Evolutionary conservation across 2,329 filamentous ascomycete species (phyloP), one percentile per base, ranked within the genome.

Genomic region (Neoarthrinium moseri): DNA sequence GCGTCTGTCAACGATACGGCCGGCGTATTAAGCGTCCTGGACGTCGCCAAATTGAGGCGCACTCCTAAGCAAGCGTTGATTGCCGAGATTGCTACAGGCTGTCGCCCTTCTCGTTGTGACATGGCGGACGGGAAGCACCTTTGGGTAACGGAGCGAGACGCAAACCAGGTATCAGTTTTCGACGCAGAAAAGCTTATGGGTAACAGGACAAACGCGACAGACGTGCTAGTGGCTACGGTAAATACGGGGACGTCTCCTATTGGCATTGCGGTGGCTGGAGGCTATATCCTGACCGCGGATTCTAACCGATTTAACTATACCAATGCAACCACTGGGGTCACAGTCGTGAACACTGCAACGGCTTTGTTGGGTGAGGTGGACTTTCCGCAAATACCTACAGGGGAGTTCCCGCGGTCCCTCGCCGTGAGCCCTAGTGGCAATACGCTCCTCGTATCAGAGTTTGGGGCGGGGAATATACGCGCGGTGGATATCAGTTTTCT

Each of bases 161-260:
- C 20, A 20, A 44, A 44, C 32, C 21, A 20, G 4, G 11, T 36
- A 32, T 13, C 27, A 8, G 32, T 32, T 11, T 44, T 26, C 30
- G 41, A 44, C 17, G 41, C 41, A 6, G 30, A 21, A 15, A n/a
- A 35, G 15, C 21, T 44, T 12, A 20, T 29, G 22, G 15, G 6
- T 2, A 27, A 27, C n/a, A 36, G 29, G 8, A 44, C 35, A 13
- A 24, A 36, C n/a, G 36, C 41, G 4, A 24, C 20, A 12, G 23
- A 44, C 20, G 30, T 36, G 10, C 32, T 44, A 7, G 8, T 36
- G n/a, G 41, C 30, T 11, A 26, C 41, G 4, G 32, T 44, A 13
- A 44, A 34, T 22, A 44, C 41, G n/a, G 41, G 41, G n/a, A 44
- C 41, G n/a, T 44, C 41, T 12, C 41, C 41, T 10, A 44, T 44